A percentile compares a stretch with the other conserved stretches of the same genome.
Conservation (phyloP, 148 eudicot species). For the Silene uniflora region DNA sequence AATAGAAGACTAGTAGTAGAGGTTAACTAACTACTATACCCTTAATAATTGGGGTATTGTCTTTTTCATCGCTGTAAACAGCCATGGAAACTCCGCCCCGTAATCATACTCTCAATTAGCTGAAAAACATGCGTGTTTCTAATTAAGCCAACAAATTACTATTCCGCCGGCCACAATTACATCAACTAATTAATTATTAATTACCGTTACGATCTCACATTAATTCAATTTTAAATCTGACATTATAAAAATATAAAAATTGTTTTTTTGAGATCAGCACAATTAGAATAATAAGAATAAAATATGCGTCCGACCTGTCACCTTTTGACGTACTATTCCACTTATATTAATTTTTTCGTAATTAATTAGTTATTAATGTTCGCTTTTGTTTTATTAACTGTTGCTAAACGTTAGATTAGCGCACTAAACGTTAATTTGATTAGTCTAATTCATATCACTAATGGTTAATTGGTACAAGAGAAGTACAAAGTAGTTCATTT, state of each 20-base stretch:
- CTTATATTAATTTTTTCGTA: background rate
- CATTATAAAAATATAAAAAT: too few relatives aligned
- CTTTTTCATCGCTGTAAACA: background rate
- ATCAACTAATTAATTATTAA: background rate
- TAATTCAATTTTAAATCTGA: too few relatives aligned
- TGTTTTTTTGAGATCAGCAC: background rate
- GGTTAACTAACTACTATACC: background rate
- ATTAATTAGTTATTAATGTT: constrained; percentile 2
- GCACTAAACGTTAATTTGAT: constrained; percentile 8
- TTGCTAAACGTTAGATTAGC: too few relatives aligned
- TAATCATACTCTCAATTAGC: background rate
- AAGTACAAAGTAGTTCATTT: background rate
- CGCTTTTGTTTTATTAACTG: background rate
- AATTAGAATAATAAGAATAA: background rate
- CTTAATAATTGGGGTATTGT: constrained; percentile 4
- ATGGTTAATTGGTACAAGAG: background rate
- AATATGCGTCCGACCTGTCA: background rate
- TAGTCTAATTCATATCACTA: constrained; percentile 1
- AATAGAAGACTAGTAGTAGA: constrained; percentile 8
- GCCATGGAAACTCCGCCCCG: constrained; percentile 11
- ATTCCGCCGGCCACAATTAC: constrained; percentile 9
- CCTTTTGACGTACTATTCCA: constrained; percentile 11
- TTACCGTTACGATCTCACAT: too few relatives aligned
- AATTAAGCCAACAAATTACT: constrained; percentile 13
- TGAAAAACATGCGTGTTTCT: constrained; percentile 17